Evolutionary conservation across 257 asterid species (phyloP).

Genomic region (Primulina huaijiensis): DNA sequence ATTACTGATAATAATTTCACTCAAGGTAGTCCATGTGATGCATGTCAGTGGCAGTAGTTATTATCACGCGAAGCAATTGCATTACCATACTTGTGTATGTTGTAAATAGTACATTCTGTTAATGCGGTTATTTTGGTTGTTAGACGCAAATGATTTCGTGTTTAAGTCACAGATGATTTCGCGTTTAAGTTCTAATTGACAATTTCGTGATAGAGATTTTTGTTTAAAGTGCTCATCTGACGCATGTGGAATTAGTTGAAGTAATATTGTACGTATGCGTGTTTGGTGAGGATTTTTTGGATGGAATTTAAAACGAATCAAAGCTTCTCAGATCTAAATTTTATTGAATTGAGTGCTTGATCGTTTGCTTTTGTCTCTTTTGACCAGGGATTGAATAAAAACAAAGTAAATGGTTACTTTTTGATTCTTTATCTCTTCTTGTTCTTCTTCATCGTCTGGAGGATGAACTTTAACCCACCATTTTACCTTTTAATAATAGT

Average conservation of each 20-base stretch:
- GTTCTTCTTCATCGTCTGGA: constrained; percentile 7
- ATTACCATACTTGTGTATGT: background rate
- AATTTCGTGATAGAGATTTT: background rate
- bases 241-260: background rate
- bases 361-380: constrained; percentile 30
- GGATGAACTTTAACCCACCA: background rate
- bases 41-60: background rate
- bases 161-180: background rate
- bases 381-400: constrained; percentile 33
- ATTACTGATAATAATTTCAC: background rate
- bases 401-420: constrained; percentile 33
- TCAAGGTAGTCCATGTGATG: background rate
- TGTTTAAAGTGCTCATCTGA: background rate
- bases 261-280: background rate
- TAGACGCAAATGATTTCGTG: background rate
- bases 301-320: constrained; percentile 6
- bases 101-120: background rate
- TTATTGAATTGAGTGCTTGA: constrained; percentile 14
- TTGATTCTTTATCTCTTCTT: constrained; percentile 35
- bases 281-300: background rate
- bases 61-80: constrained; percentile 5
- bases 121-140: background rate
- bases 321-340: constrained; percentile 8
- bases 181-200: background rate
- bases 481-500: constrained; percentile 11